Evolutionary conservation across 2,329 filamentous ascomycete species (phyloP).

Genomic region (Aspergillus jensenii): DNA sequence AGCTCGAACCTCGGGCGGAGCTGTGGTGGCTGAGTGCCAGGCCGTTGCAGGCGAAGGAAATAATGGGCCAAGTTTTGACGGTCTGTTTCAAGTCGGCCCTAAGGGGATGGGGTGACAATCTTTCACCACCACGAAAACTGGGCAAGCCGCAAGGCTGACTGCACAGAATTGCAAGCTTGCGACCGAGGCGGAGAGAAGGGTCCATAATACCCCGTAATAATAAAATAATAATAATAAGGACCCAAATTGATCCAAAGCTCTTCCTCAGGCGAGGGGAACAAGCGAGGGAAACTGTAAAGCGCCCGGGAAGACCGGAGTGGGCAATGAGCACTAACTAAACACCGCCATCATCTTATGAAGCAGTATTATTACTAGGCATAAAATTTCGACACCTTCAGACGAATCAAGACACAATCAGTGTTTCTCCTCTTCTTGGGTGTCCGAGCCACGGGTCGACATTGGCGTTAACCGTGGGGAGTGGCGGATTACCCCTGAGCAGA

Average conservation of each 20-base stretch:
- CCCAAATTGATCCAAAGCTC: background rate
- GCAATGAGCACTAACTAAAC: too few species aligned
- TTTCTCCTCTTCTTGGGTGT: background rate
- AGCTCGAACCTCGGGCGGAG: constrained; percentile 5
- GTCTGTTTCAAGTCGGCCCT: constrained; percentile 7
- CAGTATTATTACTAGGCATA: background rate
- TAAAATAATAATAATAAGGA: background rate
- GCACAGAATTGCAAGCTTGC: background rate
- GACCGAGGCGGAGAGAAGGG: background rate
- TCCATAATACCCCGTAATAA: background rate
- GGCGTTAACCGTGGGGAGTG: background rate
- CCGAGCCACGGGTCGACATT: constrained; percentile 4
- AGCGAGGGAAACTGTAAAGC: background rate
- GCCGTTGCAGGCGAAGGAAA: background rate
- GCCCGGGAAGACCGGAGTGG: background rate
- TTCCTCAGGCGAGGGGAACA: background rate
- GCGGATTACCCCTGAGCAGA: background rate
- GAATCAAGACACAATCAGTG: background rate
- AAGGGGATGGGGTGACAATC: background rate
- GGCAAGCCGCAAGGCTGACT: constrained; percentile 2
- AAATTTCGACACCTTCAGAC: background rate
- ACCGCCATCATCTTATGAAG: background rate
- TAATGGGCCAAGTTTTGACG: constrained; percentile 5
- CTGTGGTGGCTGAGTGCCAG: background rate
- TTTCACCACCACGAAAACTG: background rate